Evolutionary conservation across 164 flowering plant species (phyloP), one percentile per base, ranked within the genome.

Genomic region (Santalum album): DNA sequence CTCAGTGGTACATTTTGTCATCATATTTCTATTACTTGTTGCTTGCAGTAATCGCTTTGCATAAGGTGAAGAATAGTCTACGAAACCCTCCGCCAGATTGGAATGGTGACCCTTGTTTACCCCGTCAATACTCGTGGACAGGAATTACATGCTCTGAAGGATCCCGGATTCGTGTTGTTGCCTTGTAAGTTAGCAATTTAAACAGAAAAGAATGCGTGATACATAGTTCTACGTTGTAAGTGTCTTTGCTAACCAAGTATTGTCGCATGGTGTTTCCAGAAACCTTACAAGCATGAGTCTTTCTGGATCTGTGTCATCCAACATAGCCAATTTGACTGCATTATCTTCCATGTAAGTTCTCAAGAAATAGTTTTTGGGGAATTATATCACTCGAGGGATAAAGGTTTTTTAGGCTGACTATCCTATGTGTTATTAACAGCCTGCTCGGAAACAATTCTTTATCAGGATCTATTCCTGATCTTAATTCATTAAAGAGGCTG

Each of bases 101-200:
- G 97, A 75, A 52, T 59, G 97, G 96, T 32, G 97, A 90, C 75
- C 97, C 97, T 51, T 90, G 97, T 68, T 56, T 81, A 51, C 96
- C 97, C 25, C 64, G 52, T 11, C 61, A 51, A 44, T 80, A 84
- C 62, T 53, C 86, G 35, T 90, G 97, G 97, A 81, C 91, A 55
- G 96, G 96, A 61, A 69, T 90, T 55, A 76, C 80, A 49, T 90
- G 97, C 78, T 75, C 84, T 36, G 71, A 62, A 25, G 94, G 89
- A 56, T 27, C 69, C 46, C 71, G 72, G 34, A 69, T 73, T 53
- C 90, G 94, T n/a, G 74, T 90, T 19, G 49, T 75, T 63, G 46
- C 83, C 38, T 58, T 90, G 97, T 90, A 60, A 90, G 96, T 78
- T 59, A 20, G 22, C 21, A 15, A 46, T 67, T 12, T 25, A 24